Evolutionary conservation across 2,329 filamentous ascomycete genomes (phyloP), one percentile per base, ranked within the genome.

Genomic region (Dactylonectria macrodidyma): DNA sequence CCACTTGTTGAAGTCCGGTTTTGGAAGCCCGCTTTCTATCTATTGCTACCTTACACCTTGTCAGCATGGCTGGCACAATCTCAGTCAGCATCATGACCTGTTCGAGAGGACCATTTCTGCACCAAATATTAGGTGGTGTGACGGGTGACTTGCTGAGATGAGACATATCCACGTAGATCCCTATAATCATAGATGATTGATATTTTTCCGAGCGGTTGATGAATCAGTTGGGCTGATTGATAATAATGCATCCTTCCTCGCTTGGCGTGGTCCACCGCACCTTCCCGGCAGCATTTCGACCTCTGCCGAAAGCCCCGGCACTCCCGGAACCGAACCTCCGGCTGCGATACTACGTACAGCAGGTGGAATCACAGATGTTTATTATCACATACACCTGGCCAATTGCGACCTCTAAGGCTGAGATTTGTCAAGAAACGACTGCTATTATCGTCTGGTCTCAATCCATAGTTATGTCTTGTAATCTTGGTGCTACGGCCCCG

Each of bases 321-420:
- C 67, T 63, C 64, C 73, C 73, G 73, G 68, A 67, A 57, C 70
- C 63, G 66, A 60, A 26, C 59, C 68, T 61, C 70, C 62, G 72
- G 38, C 59, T 68, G 36, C 48, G 7, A 46, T 38, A 5, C 26
- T 30, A 4, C 26, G 7, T 30, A 30, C 26, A 30, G 26, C 26
- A 7, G 7, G 26, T 30, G 26, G 26, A 30, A 30, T 30, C 26
- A 19, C 58, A 71, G 58, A 62, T 48, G 33, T 34, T 50, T 62
- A 61, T 56, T 66, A 71, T 61, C 10, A 57, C 46, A 47, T 26
- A 64, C 19, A 19, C 19, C 19, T 50, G 55, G 44, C 33, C n/a
- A 22, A 14, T 30, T n/a, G 33, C 48, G 16, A n/a, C 7, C 41
- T 19, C 14, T 2, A 14, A 44, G 14, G 41, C 16, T 14, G 36